Conservation (phyloP, 2,329 filamentous ascomycete genomes). For the Xylariaceae sp. region DNA sequence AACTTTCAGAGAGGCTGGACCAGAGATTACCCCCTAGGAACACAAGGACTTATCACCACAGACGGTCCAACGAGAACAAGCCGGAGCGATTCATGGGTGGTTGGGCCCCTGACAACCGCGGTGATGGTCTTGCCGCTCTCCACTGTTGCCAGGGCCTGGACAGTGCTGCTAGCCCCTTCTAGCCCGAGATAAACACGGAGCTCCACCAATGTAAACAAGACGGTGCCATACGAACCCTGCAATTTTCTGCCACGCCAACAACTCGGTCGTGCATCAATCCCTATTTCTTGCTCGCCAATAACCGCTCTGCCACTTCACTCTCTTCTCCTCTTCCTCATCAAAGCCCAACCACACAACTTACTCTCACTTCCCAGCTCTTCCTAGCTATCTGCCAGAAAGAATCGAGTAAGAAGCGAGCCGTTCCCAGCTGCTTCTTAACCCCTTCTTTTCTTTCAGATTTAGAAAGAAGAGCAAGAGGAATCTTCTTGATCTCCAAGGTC, state of each 20-base stretch:
- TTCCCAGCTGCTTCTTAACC: constrained; percentile 34
- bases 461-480: constrained; percentile 60
- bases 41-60: too few relatives aligned
- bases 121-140: too few relatives aligned
- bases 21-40: too few relatives aligned
- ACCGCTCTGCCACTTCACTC: constrained; percentile 30
- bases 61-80: too few relatives aligned
- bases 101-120: too few relatives aligned
- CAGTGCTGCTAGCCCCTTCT: constrained; percentile 24
- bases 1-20: too few relatives aligned
- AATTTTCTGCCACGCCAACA: constrained; percentile 21
- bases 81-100: too few relatives aligned
- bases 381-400: constrained; percentile 30
- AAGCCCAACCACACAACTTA: constrained; percentile 22
- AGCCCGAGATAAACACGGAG: constrained; percentile 26
- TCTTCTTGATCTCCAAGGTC: constrained; percentile 58
- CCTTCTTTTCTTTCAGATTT: constrained; percentile 39
- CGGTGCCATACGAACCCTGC: constrained; percentile 25
- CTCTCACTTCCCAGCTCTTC: constrained; percentile 34
- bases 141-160: too few relatives aligned
- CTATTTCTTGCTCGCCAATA: constrained; percentile 33
- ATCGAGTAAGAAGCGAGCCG: constrained; percentile 33
- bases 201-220: constrained; percentile 30
- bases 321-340: constrained; percentile 24
- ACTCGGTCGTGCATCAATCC: constrained; percentile 17